Base-by-base conservation (phyloP, 164 flowering plant genomes). In the Saururus chinensis region DNA sequence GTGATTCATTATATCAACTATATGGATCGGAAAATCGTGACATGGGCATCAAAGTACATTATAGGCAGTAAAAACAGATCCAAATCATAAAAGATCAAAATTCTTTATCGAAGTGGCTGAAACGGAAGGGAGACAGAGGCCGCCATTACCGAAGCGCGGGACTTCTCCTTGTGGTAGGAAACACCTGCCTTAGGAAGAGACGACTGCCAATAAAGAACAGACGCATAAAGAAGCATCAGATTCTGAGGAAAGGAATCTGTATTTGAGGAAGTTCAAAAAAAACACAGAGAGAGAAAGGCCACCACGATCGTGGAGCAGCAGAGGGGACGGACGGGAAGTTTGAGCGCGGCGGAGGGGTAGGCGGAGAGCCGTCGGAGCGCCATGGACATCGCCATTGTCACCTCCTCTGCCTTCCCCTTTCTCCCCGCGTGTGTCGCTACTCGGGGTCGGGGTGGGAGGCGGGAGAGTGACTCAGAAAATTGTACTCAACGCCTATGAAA, bases 371-470 rank as follows among this genome's bases (percentile, higher is more conserved):
- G 75, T 59, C 96, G 90, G 63, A 88, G 84, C 68, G 96, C 99
- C 90, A 81, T 73, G 61, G 95, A 89, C 96, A 88, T 87, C 61
- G 98, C 98, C 97, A 90, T 89, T 45, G 66, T 64, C 61, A 57
- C 49, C 41, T 61, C 66, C 54, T 52, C 66, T n/a, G n/a, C n/a
- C n/a, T n/a, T n/a, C n/a, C n/a, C n/a, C n/a, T n/a, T n/a, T n/a
- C 61, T 19, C 42, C 55, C 49, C 11, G 49, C 2, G 7, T 9
- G 49, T 17, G 49, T 45, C 13, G 0, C 17, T 45, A 13, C 13
- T 45, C 1, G 49, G 49, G 17, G 49, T 45, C 4, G 49, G 49
- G 49, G 14, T 9, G 49, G 4, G 49, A 17, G 49, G 49, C 16
- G 14, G 14, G 49, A 45, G 49, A 45, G n/a, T n/a, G n/a, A n/a